Evolutionary conservation across 495 filamentous ascomycete species (phyloP).

Genomic region (Entonaema liquescens): DNA sequence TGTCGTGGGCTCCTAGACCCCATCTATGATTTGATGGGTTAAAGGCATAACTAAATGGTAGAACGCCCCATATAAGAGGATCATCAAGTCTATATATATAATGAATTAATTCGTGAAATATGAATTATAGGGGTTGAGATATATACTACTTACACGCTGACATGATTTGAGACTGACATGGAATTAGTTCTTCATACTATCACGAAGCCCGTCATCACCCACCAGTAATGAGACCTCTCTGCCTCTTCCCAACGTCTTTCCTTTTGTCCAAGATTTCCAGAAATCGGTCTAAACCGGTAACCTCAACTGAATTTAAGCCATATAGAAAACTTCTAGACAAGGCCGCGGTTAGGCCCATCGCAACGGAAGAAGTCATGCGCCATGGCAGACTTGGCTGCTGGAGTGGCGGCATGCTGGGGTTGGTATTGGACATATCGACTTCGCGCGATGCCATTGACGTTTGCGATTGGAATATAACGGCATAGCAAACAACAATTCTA

Average conservation of each 20-base stretch:
- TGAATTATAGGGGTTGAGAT: not conserved
- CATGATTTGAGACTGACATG: conserved; percentile 86
- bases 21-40: conserved; percentile 80
- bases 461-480: not conserved
- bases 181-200: conserved; percentile 15
- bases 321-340: conserved; percentile 56
- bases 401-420: conserved; percentile 24
- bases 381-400: conserved; percentile 59
- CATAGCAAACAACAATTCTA: conserved; percentile 27
- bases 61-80: conserved; percentile 88
- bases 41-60: conserved; percentile 75
- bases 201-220: conserved; percentile 39
- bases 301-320: conserved; percentile 65
- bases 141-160: conserved; percentile 82
- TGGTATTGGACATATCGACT: conserved; percentile 28
- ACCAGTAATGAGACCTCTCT: conserved; percentile 88
- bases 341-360: conserved; percentile 62
- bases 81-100: conserved; percentile 82
- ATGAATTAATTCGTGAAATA: conserved; percentile 10
- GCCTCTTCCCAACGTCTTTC: conserved; percentile 70
- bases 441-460: conserved; percentile 34
- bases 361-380: conserved; percentile 61
- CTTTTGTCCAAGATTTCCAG: conserved; percentile 77
- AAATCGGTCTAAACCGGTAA: conserved; percentile 77
- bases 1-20: conserved; percentile 89